Evolutionary conservation across 1,139 yeast genomes (phyloP).

Genomic region (Magnusiomyces sp.): DNA sequence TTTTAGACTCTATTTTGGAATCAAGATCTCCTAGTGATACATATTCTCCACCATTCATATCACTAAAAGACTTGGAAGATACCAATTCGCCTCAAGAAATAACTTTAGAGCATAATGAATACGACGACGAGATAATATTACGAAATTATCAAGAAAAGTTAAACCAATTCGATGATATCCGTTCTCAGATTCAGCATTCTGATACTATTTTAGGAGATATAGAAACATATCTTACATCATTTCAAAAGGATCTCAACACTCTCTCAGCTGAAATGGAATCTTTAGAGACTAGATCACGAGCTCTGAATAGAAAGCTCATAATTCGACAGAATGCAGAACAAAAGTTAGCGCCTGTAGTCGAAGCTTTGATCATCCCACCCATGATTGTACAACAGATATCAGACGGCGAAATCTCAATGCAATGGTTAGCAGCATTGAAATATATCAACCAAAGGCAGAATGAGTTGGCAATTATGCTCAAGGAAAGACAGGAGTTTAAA

Average conservation of each 20-base stretch:
- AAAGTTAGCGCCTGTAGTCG: slow-evolving; percentile 59
- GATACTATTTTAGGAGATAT: slow-evolving; percentile 34
- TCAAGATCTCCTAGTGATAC: no score
- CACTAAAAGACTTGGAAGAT: no score
- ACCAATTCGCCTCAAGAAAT: no score
- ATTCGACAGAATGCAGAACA: slow-evolving; percentile 48
- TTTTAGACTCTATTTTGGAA: not conserved
- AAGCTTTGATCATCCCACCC: slow-evolving; percentile 73
- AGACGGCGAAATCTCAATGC: slow-evolving; percentile 28
- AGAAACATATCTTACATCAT: slow-evolving; percentile 38
- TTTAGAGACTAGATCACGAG: slow-evolving; percentile 48
- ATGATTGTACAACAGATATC: slow-evolving; percentile 26
- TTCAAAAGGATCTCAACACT: slow-evolving; percentile 49
- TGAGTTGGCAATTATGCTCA: slow-evolving; percentile 16
- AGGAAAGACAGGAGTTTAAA: slow-evolving; percentile 9
- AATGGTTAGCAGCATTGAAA: slow-evolving; percentile 30
- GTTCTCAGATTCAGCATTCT: slow-evolving; percentile 35
- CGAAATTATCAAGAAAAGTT: slow-evolving; percentile 18
- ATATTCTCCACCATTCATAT: no score
- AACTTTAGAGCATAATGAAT: not conserved
- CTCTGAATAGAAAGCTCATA: slow-evolving; percentile 50
- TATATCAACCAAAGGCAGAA: slow-evolving; percentile 21
- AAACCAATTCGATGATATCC: slow-evolving; percentile 31
- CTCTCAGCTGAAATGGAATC: slow-evolving; percentile 53
- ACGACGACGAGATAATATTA: slow-evolving; percentile 7